Evolutionary conservation across 805 yeast species (phyloP).

Genomic region (Starmerella ratchasimensis): DNA sequence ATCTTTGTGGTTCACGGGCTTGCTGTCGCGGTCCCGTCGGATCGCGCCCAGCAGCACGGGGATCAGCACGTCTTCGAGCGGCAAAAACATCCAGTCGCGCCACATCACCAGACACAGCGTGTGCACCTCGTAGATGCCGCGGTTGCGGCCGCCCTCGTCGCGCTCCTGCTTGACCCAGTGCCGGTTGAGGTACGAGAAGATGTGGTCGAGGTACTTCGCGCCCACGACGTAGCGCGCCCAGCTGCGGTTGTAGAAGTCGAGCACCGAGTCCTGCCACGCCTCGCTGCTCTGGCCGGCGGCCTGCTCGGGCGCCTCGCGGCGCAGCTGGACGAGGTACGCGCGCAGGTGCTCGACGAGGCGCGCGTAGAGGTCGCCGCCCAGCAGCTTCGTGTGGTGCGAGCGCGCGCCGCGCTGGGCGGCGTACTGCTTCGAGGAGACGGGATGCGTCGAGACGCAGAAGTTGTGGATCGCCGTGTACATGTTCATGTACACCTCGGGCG

Average conservation of each 20-base stretch:
- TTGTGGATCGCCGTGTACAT: slow-evolving; percentile 87
- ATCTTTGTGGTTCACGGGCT: slow-evolving; percentile 50
- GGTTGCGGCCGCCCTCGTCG: slow-evolving; percentile 60
- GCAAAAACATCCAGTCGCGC: slow-evolving; percentile 69
- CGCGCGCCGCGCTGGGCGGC: slow-evolving; percentile 5
- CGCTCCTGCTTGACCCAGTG: slow-evolving; percentile 97
- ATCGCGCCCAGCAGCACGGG: slow-evolving; percentile 63
- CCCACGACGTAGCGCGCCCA: slow-evolving; percentile 89
- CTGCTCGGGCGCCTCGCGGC: slow-evolving; percentile 14
- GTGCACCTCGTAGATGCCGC: slow-evolving; percentile 81
- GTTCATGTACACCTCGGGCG: slow-evolving; percentile 56
- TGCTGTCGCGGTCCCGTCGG: slow-evolving; percentile 64
- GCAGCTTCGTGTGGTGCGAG: slow-evolving; percentile 34
- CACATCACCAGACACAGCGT: slow-evolving; percentile 78
- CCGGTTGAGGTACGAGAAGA: slow-evolving; percentile 88
- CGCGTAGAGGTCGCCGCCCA: slow-evolving; percentile 80
- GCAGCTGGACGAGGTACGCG: slow-evolving; percentile 31
- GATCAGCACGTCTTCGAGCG: slow-evolving; percentile 46
- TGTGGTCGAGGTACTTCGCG: slow-evolving; percentile 80
- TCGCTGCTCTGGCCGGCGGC: slow-evolving; percentile 4
- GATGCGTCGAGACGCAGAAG: slow-evolving; percentile 48
- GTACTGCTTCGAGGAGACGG: slow-evolving; percentile 9
- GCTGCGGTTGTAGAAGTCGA: slow-evolving; percentile 69
- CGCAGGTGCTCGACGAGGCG: slow-evolving; percentile 55
- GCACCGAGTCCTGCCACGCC: slow-evolving; percentile 46